Evolutionary conservation across 2,329 filamentous ascomycete genomes (phyloP).

Genomic region (Corynespora cassiicola): DNA sequence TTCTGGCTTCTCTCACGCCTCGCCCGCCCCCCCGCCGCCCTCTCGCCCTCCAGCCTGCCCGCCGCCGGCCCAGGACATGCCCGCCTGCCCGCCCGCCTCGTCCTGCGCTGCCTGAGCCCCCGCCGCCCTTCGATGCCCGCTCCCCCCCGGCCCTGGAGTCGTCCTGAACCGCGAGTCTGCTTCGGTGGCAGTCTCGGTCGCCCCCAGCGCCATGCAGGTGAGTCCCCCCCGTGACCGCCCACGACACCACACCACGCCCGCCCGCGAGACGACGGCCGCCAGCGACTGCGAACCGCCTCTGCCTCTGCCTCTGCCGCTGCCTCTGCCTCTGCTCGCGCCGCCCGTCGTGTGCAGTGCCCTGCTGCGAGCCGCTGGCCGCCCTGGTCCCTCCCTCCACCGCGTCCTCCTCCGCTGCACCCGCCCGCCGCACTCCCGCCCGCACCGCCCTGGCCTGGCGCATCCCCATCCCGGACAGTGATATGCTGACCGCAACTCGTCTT

Average conservation of each 20-base stretch:
- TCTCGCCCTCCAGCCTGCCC: conserved; percentile 7
- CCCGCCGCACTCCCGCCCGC: conserved; percentile 3
- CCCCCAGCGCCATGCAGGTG: conserved; percentile 24
- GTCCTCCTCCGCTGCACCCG: conserved; percentile 12
- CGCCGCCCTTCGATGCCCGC: conserved; percentile 18
- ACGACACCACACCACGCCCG: background rate
- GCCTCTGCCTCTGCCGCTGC: conserved; percentile 1
- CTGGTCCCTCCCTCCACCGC: conserved; percentile 6
- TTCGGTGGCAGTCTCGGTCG: conserved; percentile 19
- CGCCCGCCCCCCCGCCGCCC: conserved; percentile 6
- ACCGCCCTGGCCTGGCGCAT: background rate
- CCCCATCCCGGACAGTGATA: conserved; percentile 9
- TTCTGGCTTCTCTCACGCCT: background rate
- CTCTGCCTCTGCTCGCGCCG: background rate
- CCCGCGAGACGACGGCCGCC: conserved; percentile 1
- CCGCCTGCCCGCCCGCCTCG: conserved; percentile 15
- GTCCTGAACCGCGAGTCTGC: conserved; percentile 21
- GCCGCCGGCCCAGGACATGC: conserved; percentile 11
- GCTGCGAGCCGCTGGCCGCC: too few relatives aligned
- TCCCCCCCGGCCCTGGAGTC: conserved; percentile 9
- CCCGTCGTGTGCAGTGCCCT: background rate
- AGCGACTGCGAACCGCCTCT: conserved; percentile 5
- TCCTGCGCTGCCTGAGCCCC: conserved; percentile 11
- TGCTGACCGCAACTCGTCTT: conserved; percentile 35
- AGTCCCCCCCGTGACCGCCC: conserved; percentile 17